phyloP scores from a whole-genome alignment of 495 filamentous ascomycete species.

The Cenococcum geophilum region DNA sequence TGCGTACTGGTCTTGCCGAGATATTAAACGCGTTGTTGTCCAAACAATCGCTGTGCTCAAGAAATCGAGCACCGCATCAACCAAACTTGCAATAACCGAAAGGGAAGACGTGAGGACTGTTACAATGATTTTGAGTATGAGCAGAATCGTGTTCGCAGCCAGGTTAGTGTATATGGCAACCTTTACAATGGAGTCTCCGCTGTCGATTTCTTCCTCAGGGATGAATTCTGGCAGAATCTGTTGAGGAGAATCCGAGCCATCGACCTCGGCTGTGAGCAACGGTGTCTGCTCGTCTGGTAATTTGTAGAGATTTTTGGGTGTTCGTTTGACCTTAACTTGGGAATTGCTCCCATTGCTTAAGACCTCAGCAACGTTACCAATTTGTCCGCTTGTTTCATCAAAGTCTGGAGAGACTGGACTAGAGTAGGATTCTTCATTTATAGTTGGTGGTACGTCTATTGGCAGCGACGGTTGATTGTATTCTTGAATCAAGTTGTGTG shows the following conservation, averaged over 20 bases:
- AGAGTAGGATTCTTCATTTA: slow-evolving; percentile 44
- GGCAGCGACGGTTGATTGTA: slow-evolving; percentile 52
- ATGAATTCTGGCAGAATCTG: slow-evolving; percentile 37
- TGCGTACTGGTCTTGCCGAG: slow-evolving; percentile 65
- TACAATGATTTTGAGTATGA: slow-evolving; percentile 74
- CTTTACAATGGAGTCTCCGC: slow-evolving; percentile 59
- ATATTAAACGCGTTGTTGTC: slow-evolving; percentile 70
- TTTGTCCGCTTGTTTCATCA: background rate
- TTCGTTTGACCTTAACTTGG: slow-evolving; percentile 58
- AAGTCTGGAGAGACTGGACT: slow-evolving; percentile 5
- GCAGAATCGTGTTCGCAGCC: slow-evolving; percentile 69
- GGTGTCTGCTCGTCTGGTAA: slow-evolving; percentile 64
- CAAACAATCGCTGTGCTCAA: slow-evolving; percentile 81
- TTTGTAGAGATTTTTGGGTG: slow-evolving; percentile 73
- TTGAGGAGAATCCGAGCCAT: slow-evolving; percentile 35
- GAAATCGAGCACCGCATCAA: slow-evolving; percentile 85
- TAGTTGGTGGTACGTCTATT: slow-evolving; percentile 52
- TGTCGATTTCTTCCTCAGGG: slow-evolving; percentile 54
- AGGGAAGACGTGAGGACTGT: slow-evolving; percentile 74
- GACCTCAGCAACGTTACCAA: background rate
- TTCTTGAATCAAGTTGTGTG: slow-evolving; percentile 79
- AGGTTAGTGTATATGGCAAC: slow-evolving; percentile 83
- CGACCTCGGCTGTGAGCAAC: slow-evolving; percentile 44
- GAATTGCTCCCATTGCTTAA: slow-evolving; percentile 5
- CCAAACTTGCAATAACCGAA: slow-evolving; percentile 80